Evolutionary conservation across 306 rosid genomes (phyloP).

Genomic region (Cucurbita argyrosperma): DNA sequence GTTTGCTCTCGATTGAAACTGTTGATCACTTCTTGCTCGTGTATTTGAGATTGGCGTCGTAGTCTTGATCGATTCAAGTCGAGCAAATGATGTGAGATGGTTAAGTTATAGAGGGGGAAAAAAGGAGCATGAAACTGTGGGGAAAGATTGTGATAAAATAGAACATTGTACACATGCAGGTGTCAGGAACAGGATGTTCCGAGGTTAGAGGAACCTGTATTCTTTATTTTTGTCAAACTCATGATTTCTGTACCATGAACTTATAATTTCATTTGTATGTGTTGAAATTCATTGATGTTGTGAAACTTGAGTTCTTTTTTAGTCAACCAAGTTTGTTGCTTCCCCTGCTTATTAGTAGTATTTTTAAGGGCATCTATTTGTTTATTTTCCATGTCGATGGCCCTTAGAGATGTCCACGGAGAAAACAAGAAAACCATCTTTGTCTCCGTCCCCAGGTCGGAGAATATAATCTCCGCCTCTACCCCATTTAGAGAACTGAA

Average conservation of each 20-base stretch:
- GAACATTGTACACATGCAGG: constrained; percentile 14
- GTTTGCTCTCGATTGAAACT: background rate
- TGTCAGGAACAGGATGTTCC: constrained; percentile 14
- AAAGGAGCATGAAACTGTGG: background rate
- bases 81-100: background rate
- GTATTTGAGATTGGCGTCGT: background rate
- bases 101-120: background rate
- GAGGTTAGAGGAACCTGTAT: constrained; percentile 25
- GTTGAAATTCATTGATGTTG: constrained; percentile 17
- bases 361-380: too few species aligned
- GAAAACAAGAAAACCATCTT: too few species aligned
- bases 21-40: background rate
- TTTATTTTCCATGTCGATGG: background rate
- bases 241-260: constrained; percentile 21
- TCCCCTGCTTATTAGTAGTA: background rate
- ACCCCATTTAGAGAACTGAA: too few species aligned
- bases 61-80: background rate
- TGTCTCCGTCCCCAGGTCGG: too few species aligned
- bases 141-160: background rate
- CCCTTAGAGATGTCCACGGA: too few species aligned
- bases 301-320: constrained; percentile 6
- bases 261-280: constrained; percentile 12
- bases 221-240: constrained; percentile 25
- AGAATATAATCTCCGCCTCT: too few species aligned
- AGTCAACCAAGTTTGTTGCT: background rate